phyloP scores from a whole-genome alignment of 2,329 filamentous ascomycete species.

The Emergomyces pasteurianus region DNA sequence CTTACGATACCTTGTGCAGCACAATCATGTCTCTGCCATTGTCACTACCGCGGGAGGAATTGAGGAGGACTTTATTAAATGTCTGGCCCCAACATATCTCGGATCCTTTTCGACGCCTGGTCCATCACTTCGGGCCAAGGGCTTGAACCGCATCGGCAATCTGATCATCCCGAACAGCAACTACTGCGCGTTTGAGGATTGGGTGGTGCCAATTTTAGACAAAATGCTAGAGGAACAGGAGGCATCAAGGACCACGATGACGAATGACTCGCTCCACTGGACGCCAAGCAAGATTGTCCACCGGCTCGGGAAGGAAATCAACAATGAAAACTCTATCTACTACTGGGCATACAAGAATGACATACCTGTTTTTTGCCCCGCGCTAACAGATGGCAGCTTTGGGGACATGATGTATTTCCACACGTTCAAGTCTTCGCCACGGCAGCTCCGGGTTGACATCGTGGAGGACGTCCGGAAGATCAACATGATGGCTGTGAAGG shows the following conservation, averaged over 20 bases:
- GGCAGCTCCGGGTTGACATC: slow-evolving; percentile 74
- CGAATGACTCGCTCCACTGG: slow-evolving; percentile 66
- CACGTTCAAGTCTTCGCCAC: slow-evolving; percentile 78
- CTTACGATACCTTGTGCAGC: slow-evolving; percentile 82
- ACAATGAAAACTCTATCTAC: slow-evolving; percentile 80
- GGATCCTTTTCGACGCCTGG: slow-evolving; percentile 71
- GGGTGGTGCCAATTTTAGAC: slow-evolving; percentile 92
- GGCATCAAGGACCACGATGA: slow-evolving; percentile 47
- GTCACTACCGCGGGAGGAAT: slow-evolving; percentile 93
- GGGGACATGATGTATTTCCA: slow-evolving; percentile 99
- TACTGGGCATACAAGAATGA: slow-evolving; percentile 98
- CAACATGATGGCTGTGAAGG: slow-evolving; percentile 81
- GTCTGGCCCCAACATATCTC: slow-evolving; percentile 85
- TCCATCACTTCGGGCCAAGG: slow-evolving; percentile 65
- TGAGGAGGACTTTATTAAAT: slow-evolving; percentile 98
- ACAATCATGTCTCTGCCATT: slow-evolving; percentile 82
- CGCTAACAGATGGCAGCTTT: slow-evolving; percentile 84
- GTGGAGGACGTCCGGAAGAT: slow-evolving; percentile 87
- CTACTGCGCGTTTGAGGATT: slow-evolving; percentile 96
- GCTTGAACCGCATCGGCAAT: slow-evolving; percentile 92
- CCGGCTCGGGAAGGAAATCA: slow-evolving; percentile 84
- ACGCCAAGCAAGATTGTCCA: slow-evolving; percentile 88
- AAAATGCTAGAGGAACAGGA: slow-evolving; percentile 90
- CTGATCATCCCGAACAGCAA: slow-evolving; percentile 93
- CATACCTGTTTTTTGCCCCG: slow-evolving; percentile 94